Conservation (phyloP, 202 grass and related monocot species). For the Tripidium arundinaceum region DNA sequence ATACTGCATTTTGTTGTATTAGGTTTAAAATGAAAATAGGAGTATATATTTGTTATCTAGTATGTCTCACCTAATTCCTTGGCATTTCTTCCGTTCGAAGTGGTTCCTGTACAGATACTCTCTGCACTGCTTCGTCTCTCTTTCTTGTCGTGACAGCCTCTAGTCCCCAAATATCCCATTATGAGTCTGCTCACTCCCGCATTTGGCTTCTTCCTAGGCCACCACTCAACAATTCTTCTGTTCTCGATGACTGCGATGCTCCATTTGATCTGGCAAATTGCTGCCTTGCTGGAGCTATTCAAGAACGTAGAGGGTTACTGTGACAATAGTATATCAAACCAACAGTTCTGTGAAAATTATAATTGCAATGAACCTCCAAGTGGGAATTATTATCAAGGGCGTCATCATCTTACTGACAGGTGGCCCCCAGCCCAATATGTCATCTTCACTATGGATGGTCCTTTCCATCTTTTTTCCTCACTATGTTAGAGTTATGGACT, state of each 20-base stretch:
- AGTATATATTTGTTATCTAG: not conserved
- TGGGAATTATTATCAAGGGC: not conserved
- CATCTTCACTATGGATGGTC: not conserved
- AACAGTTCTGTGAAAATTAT: not conserved
- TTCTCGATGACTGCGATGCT: not conserved
- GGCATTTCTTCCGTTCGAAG: not conserved
- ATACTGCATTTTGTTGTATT: constrained; percentile 3
- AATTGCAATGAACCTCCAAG: not conserved
- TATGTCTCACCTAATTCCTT: not conserved
- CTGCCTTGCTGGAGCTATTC: not conserved
- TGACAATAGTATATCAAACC: not conserved
- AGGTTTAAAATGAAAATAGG: not conserved
- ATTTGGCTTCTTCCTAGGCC: not conserved
- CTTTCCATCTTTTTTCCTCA: not conserved
- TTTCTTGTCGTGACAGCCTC: not conserved
- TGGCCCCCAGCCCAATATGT: not conserved
- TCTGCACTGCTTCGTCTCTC: not conserved
- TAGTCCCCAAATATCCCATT: not conserved
- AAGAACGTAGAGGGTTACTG: not conserved
- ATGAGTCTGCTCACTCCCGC: not conserved
- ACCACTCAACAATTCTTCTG: not conserved
- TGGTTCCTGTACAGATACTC: not conserved
- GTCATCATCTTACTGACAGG: not conserved
- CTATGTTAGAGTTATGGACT: not conserved
- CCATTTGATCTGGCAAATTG: not conserved